phyloP scores from a whole-genome alignment of 495 filamentous ascomycete species.

The Annulohypoxylon maeteangense region DNA sequence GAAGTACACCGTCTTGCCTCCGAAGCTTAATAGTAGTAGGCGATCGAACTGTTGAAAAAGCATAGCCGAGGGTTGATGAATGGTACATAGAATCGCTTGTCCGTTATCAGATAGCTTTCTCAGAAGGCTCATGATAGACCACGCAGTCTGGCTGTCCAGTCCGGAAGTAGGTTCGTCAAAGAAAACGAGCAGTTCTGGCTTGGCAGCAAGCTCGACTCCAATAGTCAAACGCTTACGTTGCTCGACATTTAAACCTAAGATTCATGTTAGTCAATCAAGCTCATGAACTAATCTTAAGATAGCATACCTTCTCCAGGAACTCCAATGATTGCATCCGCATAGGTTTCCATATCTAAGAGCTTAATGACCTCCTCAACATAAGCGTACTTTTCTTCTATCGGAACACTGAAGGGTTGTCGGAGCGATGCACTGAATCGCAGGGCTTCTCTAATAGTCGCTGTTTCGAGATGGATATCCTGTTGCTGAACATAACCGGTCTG shows the following conservation, averaged over 20 bases:
- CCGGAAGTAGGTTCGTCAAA: conserved; percentile 90
- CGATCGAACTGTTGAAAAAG: conserved; percentile 64
- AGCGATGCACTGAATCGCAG: conserved; percentile 75
- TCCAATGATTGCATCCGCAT: conserved; percentile 78
- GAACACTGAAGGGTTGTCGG: conserved; percentile 70
- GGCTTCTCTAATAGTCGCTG: conserved; percentile 77
- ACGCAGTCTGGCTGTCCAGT: conserved; percentile 84
- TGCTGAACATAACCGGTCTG: conserved; percentile 93
- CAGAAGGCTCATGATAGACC: conserved; percentile 80
- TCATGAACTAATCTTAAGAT: neutral
- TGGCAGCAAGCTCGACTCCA: conserved; percentile 89
- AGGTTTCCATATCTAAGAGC: conserved; percentile 75
- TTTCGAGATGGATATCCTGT: conserved; percentile 85
- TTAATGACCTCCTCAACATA: conserved; percentile 83
- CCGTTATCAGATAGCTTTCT: conserved; percentile 82
- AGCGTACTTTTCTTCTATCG: conserved; percentile 70
- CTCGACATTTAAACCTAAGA: conserved; percentile 78
- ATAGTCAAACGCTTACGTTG: conserved; percentile 82
- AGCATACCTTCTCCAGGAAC: conserved; percentile 65
- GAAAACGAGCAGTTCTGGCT: conserved; percentile 86
- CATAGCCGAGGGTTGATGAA: conserved; percentile 91
- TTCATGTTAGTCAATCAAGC: neutral
- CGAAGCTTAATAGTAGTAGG: conserved; percentile 61
- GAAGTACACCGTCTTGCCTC: conserved; percentile 66
- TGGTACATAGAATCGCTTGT: conserved; percentile 89